Evolutionary conservation across 192 early-diverging fungal species (phyloP).

Genomic region (Coemansia asiatica): DNA sequence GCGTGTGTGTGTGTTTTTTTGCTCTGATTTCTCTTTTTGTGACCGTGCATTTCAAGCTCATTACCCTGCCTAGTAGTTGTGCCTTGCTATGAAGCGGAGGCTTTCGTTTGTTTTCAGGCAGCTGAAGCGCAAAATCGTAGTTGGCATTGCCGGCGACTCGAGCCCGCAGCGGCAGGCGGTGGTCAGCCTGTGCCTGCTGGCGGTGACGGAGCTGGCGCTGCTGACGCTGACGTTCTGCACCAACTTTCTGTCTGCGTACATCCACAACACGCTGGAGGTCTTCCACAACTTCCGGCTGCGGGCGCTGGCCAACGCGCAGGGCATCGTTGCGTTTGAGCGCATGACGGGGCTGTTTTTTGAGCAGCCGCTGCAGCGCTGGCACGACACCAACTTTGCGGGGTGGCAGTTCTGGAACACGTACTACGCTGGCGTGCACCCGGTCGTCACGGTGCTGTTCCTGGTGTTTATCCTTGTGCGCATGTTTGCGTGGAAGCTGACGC

Average conservation of each 20-base stretch:
- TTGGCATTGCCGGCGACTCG: slow-evolving; percentile 44
- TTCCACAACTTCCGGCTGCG: slow-evolving; percentile 53
- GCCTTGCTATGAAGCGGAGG: slow-evolving; percentile 41
- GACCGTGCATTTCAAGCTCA: not conserved
- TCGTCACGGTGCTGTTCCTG: slow-evolving; percentile 47
- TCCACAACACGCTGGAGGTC: slow-evolving; percentile 52
- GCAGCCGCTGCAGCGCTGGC: slow-evolving; percentile 55
- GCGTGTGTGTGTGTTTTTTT: no score
- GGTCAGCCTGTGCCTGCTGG: slow-evolving; percentile 45
- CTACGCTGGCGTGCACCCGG: slow-evolving; percentile 54
- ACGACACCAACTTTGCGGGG: slow-evolving; percentile 34
- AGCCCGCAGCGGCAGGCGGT: slow-evolving; percentile 52
- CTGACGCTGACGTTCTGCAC: slow-evolving; percentile 55
- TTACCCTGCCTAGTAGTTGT: not conserved
- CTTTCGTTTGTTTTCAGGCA: slow-evolving; percentile 41
- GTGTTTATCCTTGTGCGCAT: slow-evolving; percentile 54
- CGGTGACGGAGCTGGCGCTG: slow-evolving; percentile 50
- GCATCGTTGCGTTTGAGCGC: slow-evolving; percentile 49
- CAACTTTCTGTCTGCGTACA: slow-evolving; percentile 55
- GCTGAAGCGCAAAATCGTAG: slow-evolving; percentile 50
- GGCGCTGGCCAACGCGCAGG: slow-evolving; percentile 49
- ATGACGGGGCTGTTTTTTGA: slow-evolving; percentile 44
- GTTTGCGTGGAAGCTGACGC: slow-evolving; percentile 55
- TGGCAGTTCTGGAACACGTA: slow-evolving; percentile 58
- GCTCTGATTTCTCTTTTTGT: not conserved